These are phyloP conservation scores for Dillenia turbinata DNA, from an alignment of 164 flowering plant genomes.

Conservation along the genomic window DNA sequence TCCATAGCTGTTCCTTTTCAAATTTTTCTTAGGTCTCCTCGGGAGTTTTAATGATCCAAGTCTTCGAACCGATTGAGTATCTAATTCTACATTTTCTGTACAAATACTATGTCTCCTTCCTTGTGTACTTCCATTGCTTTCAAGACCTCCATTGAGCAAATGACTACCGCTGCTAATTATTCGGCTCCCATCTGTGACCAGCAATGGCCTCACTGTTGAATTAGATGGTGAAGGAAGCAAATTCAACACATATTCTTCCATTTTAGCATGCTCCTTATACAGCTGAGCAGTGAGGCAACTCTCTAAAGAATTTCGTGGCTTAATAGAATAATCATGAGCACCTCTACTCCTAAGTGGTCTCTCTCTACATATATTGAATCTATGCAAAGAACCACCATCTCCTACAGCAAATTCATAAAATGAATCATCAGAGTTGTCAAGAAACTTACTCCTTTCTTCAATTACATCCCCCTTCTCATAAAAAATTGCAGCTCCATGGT, in stretches of 20 bases:
- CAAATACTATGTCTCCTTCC: conserved; percentile 4
- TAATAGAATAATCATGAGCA: conserved; percentile 18
- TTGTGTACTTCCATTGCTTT: conserved; percentile 12
- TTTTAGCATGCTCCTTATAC: conserved; percentile 41
- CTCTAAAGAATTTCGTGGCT: conserved; percentile 58
- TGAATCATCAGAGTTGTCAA: conserved; percentile 9
- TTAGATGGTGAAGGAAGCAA: conserved; percentile 31
- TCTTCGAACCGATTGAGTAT: conserved; percentile 39
- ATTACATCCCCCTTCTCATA: conserved; percentile 9
- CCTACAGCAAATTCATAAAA: conserved; percentile 14
- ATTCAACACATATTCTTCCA: conserved; percentile 49
- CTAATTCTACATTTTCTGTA: conserved; percentile 16
- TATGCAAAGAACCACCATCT: conserved; percentile 16
- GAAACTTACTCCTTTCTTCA: conserved; percentile 9
- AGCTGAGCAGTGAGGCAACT: conserved; percentile 77
- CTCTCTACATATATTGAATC: conserved; percentile 17
- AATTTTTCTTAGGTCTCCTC: conserved; percentile 25
- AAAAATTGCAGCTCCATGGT: conserved; percentile 4
- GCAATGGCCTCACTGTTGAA: conserved; percentile 43
- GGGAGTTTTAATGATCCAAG: conserved; percentile 15
- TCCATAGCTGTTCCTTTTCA: conserved; percentile 21
- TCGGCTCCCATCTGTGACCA: conserved; percentile 55
- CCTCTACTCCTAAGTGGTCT: conserved; percentile 33
- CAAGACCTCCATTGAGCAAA: conserved; percentile 11
- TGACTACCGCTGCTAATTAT: conserved; percentile 38